These are phyloP conservation scores for Thermothelomyces thermophilus DNA, from an alignment of 2,329 filamentous ascomycete species.

Conservation along the genomic window DNA sequence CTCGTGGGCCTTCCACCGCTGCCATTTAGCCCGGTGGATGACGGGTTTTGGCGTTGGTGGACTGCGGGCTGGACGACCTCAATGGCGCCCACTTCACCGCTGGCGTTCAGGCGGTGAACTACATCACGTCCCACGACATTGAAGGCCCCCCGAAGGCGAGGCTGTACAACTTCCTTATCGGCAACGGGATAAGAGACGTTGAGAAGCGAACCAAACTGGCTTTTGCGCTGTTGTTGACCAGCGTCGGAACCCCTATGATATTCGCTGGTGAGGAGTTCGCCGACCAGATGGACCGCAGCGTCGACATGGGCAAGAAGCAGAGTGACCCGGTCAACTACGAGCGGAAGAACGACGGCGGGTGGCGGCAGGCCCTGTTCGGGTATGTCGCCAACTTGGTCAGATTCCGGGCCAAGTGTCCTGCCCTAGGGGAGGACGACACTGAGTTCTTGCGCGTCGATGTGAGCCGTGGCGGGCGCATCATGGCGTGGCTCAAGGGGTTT, in stretches of 20 bases:
- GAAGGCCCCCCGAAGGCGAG: slow-evolving; percentile 25
- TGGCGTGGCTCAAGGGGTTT: slow-evolving; percentile 21
- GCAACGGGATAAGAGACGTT: slow-evolving; percentile 19
- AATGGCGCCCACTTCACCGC: slow-evolving; percentile 15
- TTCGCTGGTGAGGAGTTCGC: slow-evolving; percentile 27
- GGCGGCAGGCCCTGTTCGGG: slow-evolving; percentile 21
- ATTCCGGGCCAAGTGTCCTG: slow-evolving; percentile 22
- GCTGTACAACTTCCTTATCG: slow-evolving; percentile 22
- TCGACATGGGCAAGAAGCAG: slow-evolving; percentile 24
- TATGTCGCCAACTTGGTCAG: slow-evolving; percentile 23
- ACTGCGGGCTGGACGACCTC: slow-evolving; percentile 19
- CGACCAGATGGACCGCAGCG: slow-evolving; percentile 25
- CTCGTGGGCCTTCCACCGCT: slow-evolving; percentile 22
- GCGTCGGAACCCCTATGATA: slow-evolving; percentile 27
- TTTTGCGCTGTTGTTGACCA: slow-evolving; percentile 24
- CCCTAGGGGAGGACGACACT: slow-evolving; percentile 23
- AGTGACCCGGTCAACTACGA: slow-evolving; percentile 25
- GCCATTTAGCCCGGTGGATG: slow-evolving; percentile 25
- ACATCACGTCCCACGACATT: slow-evolving; percentile 26
- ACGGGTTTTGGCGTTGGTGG: slow-evolving; percentile 20
- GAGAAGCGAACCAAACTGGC: slow-evolving; percentile 21
- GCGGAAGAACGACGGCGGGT: slow-evolving; percentile 21
- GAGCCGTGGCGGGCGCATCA: slow-evolving; percentile 17
- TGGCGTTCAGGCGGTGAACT: slow-evolving; percentile 25
- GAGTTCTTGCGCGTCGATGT: slow-evolving; percentile 23